Percentiles rank a stretch among this genome's conserved stretches.
phyloP scores from a whole-genome alignment of 108 stramenopile genomes.

The Parmales sp. region DNA sequence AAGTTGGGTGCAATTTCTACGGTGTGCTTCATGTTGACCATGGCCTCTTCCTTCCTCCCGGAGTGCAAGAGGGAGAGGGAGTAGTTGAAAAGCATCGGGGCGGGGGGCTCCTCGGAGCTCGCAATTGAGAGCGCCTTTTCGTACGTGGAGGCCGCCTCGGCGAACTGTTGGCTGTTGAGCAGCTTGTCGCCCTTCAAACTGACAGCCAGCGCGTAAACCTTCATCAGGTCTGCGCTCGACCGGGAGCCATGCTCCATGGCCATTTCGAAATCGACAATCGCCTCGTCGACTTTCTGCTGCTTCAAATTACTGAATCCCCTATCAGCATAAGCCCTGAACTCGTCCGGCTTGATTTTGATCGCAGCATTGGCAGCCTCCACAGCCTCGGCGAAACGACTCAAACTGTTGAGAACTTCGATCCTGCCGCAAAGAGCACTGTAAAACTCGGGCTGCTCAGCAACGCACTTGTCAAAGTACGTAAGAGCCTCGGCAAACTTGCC shows the following conservation, averaged over 20 bases:
- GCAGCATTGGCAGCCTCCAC: background rate
- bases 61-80: background rate
- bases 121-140: slow-evolving; percentile 2
- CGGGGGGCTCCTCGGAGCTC: background rate
- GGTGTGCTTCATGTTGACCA: background rate
- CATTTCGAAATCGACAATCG: background rate
- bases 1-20: background rate
- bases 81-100: slow-evolving; percentile 4
- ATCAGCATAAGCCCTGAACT: background rate
- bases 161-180: background rate
- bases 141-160: slow-evolving; percentile 5
- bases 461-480: background rate
- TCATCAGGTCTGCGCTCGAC: background rate
- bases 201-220: slow-evolving; percentile 6
- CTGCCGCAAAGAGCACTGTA: slow-evolving; percentile 7
- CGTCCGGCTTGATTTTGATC: background rate
- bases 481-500: background rate
- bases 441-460: background rate
- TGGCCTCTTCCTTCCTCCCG: slow-evolving; percentile 4
- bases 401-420: background rate
- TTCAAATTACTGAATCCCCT: slow-evolving; percentile 7
- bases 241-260: slow-evolving; percentile 5
- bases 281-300: background rate
- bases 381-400: background rate
- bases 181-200: slow-evolving; percentile 1